Evolutionary conservation across 495 filamentous ascomycete genomes (phyloP).

Genomic region (Aspergillus kassunensis): DNA sequence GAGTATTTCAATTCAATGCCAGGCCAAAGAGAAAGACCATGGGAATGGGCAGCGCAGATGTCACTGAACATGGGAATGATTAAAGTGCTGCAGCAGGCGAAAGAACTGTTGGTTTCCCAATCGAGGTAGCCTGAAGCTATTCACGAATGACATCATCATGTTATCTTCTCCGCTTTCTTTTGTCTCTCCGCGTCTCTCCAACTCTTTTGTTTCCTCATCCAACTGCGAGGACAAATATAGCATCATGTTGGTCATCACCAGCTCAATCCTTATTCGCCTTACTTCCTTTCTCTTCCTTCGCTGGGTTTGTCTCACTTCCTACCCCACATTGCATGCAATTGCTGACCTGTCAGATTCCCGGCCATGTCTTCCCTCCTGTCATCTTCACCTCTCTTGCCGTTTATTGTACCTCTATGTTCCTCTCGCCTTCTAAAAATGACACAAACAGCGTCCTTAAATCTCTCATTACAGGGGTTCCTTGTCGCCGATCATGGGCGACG

Average conservation of each 20-base stretch:
- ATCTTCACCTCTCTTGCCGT: slow-evolving; percentile 68
- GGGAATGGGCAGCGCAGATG: slow-evolving; percentile 67
- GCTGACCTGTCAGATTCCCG: slow-evolving; percentile 51
- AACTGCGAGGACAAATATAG: background rate
- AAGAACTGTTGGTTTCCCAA: slow-evolving; percentile 22
- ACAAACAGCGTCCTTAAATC: slow-evolving; percentile 45
- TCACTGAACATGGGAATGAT: slow-evolving; percentile 47
- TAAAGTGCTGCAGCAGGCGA: slow-evolving; percentile 30
- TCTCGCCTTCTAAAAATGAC: background rate
- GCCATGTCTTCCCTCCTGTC: slow-evolving; percentile 56
- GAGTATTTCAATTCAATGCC: slow-evolving; percentile 75
- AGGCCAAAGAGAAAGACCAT: slow-evolving; percentile 55
- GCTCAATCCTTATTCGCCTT: slow-evolving; percentile 59
- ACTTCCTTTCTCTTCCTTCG: slow-evolving; percentile 72
- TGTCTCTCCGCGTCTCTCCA: background rate
- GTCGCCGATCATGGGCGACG: slow-evolving; percentile 54
- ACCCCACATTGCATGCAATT: slow-evolving; percentile 12
- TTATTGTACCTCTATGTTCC: slow-evolving; percentile 66
- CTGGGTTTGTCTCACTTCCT: slow-evolving; percentile 60
- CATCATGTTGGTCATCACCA: slow-evolving; percentile 39
- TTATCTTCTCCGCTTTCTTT: background rate
- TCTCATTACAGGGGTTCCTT: slow-evolving; percentile 71
- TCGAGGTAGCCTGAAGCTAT: slow-evolving; percentile 13
- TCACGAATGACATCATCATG: slow-evolving; percentile 16
- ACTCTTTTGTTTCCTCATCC: background rate